A percentile compares a stretch with the other conserved stretches of the same genome.
phyloP scores from a whole-genome alignment of 2,329 filamentous ascomycete species.

The Penicillium digitatum region DNA sequence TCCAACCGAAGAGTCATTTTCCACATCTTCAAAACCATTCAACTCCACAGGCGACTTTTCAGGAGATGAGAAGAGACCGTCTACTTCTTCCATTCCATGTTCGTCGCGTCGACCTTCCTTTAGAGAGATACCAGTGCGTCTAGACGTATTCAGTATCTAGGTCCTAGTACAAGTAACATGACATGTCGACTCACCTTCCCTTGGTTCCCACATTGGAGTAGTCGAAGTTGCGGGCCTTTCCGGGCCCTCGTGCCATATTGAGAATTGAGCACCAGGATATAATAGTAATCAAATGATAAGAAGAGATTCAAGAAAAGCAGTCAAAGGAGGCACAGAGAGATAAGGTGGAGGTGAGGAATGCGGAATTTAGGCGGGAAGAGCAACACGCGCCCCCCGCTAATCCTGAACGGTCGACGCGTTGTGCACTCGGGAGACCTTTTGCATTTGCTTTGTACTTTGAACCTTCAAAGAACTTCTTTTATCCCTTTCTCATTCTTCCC shows the following conservation, averaged over 20 bases:
- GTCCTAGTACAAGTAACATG: slow-evolving; percentile 1
- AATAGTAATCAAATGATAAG: neutral
- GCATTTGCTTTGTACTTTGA: neutral
- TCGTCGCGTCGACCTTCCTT: slow-evolving; percentile 82
- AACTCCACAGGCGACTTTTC: slow-evolving; percentile 53
- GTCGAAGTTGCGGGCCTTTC: slow-evolving; percentile 46
- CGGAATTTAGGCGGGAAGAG: slow-evolving; percentile 21
- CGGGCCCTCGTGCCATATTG: slow-evolving; percentile 40
- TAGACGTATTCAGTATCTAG: slow-evolving; percentile 39
- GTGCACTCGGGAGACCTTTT: slow-evolving; percentile 1
- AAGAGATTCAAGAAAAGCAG: neutral
- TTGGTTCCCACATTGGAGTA: slow-evolving; percentile 48
- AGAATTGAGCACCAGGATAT: slow-evolving; percentile 17
- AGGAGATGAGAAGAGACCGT: slow-evolving; percentile 85
- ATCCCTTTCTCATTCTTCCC: neutral
- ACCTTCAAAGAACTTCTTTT: neutral
- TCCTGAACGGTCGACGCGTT: slow-evolving; percentile 37
- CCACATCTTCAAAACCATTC: slow-evolving; percentile 29
- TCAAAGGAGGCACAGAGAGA: neutral
- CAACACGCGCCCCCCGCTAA: slow-evolving; percentile 32
- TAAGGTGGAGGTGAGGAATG: slow-evolving; percentile 20
- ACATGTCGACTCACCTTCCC: slow-evolving; percentile 40
- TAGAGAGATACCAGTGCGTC: slow-evolving; percentile 84
- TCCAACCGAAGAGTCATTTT: slow-evolving; percentile 47
- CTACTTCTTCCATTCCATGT: slow-evolving; percentile 84